Conservation (phyloP, 2,329 filamentous ascomycete species). For the Penicillium italicum region DNA sequence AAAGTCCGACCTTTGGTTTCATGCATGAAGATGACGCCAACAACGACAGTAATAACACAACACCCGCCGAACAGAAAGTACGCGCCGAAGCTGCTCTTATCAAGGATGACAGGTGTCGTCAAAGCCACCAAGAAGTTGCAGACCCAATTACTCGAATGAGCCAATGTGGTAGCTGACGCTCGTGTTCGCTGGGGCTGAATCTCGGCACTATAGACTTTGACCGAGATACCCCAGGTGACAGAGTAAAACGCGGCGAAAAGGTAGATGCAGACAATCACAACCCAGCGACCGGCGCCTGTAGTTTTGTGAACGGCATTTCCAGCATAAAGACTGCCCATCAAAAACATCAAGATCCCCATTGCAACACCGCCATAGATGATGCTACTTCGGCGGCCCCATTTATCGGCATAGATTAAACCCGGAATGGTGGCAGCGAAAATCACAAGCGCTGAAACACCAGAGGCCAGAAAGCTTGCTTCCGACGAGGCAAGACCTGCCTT, state of each 20-base stretch:
- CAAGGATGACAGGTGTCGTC: conserved; percentile 43
- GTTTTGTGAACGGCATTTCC: conserved; percentile 28
- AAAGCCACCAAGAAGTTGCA: conserved; percentile 47
- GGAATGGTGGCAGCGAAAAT: conserved; percentile 59
- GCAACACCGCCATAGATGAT: conserved; percentile 53
- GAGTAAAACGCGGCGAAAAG: conserved; percentile 27
- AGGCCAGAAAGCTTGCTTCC: conserved; percentile 58
- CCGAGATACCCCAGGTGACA: conserved; percentile 52
- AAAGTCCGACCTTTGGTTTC: conserved; percentile 50
- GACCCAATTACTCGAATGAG: conserved; percentile 52
- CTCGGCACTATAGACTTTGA: conserved; percentile 57
- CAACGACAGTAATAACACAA: conserved; percentile 37
- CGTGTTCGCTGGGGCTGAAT: conserved; percentile 56
- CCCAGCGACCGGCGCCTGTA: conserved; percentile 27
- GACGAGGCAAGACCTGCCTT: conserved; percentile 56
- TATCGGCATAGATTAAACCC: conserved; percentile 54
- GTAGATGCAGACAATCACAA: conserved; percentile 29
- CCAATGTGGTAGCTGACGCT: conserved; percentile 53
- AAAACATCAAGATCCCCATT: conserved; percentile 42
- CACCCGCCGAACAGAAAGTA: conserved; percentile 49
- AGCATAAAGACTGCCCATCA: conserved; percentile 36
- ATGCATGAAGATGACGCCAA: conserved; percentile 48
- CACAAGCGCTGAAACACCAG: conserved; percentile 57
- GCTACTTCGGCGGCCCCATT: conserved; percentile 55
- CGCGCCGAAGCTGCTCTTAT: conserved; percentile 42